Base-by-base conservation (phyloP, 2,329 filamentous ascomycete genomes). In the Botrytis paeoniae region DNA sequence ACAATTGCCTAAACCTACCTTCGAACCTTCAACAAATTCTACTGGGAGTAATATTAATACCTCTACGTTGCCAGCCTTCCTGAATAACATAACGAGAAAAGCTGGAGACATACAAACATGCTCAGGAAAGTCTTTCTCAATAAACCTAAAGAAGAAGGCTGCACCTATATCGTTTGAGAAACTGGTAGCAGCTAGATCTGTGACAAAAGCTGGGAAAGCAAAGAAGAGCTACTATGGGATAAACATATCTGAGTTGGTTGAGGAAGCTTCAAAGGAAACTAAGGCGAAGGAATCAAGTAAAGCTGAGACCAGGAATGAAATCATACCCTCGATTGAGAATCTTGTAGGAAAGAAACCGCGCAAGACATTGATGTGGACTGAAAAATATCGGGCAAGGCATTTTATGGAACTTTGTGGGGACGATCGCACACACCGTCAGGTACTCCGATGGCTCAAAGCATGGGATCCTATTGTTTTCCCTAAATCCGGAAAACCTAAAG, bases 401-500 rank as follows among this genome's bases (percentile, higher is more conserved):
- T 99, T 98, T 79, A 93, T 95, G 78, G 96, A 99, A 78, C 86
- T 99, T 0, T 93, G 97, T 65, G 97, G 97, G 41, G 96, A 99
- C 78, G 96, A 99, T 80, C 87, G 94, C 62, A 98, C 95, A 39
- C 97, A 99, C 82, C 89, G 96, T 74, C 88, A 92, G 74, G 95
- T 99, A 7, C 85, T 99, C 72, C 90, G 93, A 70, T 99, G 96
- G 96, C 84, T 99, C 60, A 99, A 98, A 83, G 87, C 88, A 29
- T 99, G 96, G 96, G 96, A 99, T 80, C 87, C 92, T 0, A 86
- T 98, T 39, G 96, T 99, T 0, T 99, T 98, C 77, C 95, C 95
- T 0, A 86, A 80, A 63, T 77, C 90, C 7, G 85, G 86, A 65
- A 93, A 88, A 78, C 83, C 86, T 22, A 93, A 88, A 76, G 79